A percentile compares a stretch with the other conserved stretches of the same genome.
phyloP scores from a whole-genome alignment of 1,284 basidiomycete species.

The Trichosporon sp. region DNA sequence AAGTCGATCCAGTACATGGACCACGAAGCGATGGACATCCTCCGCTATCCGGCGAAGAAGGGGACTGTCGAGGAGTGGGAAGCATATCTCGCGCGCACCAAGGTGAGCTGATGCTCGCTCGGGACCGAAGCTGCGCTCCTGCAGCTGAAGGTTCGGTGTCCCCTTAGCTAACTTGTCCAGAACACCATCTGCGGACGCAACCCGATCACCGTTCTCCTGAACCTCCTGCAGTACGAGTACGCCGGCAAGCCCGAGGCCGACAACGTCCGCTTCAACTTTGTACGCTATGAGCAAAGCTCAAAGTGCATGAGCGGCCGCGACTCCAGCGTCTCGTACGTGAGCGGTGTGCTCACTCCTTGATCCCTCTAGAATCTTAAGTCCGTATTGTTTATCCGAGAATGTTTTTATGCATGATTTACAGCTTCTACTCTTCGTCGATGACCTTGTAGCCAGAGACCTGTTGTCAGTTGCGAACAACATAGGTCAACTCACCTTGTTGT shows the following conservation, averaged over 20 bases:
- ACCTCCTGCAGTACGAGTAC: constrained; percentile 63
- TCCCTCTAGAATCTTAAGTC: not conserved
- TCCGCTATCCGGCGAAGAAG: constrained; percentile 38
- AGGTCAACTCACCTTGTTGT: constrained; percentile 67
- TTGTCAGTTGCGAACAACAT: constrained; percentile 1
- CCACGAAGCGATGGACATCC: constrained; percentile 39
- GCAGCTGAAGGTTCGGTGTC: too few relatives aligned
- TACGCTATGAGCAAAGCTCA: constrained; percentile 88
- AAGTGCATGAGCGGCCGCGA: constrained; percentile 62
- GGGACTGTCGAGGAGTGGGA: constrained; percentile 61
- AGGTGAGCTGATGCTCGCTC: too few relatives aligned
- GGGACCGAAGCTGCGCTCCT: too few relatives aligned
- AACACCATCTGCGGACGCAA: constrained; percentile 98
- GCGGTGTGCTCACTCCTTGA: constrained; percentile 51
- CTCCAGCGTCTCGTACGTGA: constrained; percentile 93
- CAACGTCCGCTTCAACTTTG: constrained; percentile 56
- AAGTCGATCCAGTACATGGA: constrained; percentile 51
- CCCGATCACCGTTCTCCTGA: constrained; percentile 86
- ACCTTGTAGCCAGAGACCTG: constrained; percentile 58
- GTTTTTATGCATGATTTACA: constrained; percentile 20
- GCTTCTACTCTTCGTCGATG: constrained; percentile 48
- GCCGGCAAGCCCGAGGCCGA: constrained; percentile 43
- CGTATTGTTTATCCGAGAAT: constrained; percentile 7
- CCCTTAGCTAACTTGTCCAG: constrained; percentile 46
- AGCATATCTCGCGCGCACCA: constrained; percentile 67